Evolutionary conservation across 2,329 filamentous ascomycete genomes (phyloP), one percentile per base, ranked within the genome.

Genomic region (Calonectria montana): DNA sequence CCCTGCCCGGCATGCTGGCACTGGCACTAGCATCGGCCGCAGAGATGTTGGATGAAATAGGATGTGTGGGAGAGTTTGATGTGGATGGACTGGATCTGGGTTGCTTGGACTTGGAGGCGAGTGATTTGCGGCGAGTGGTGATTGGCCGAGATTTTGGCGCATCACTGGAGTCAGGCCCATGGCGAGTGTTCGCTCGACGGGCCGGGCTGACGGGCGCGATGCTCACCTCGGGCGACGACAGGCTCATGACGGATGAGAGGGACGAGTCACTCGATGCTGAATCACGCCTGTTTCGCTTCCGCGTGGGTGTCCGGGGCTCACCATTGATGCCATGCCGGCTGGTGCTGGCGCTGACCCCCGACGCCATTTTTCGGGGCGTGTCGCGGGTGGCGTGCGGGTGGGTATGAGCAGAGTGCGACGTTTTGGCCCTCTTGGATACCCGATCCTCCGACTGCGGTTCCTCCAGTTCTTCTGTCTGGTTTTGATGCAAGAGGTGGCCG

Each of bases 231-330:
- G 83, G 84, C 63, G 84, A 85, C 55, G 84, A 83, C 64, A 85
- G 77, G 75, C 81, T 85, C 80, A 81, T 79, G 50, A 79, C 80
- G 21, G 83, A 83, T 21, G 84, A 85, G 29, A 86, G 81, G n/a
- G 84, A 86, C 23, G 84, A 86, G 75, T 85, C 83, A 79, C 84
- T 86, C 9, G 82, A 83, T 35, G 77, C 82, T 39, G 84, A 86
- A 68, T 81, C 81, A 41, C 82, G 79, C 48, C 84, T 79, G 31
- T 74, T 74, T 67, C 81, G 79, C 79, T 78, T 83, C 27, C 82
- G 80, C 67, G 82, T 82, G 37, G 84, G 83, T 31, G 84, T 86
- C 71, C 81, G 78, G 23, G 80, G 74, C 67, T 73, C 77, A 41
- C 76, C 74, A 59, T 76, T 65, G 31, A n/a, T 35, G 62, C 65